Conservation (phyloP, 306 rosid species). For the Crataegus laevigata region DNA sequence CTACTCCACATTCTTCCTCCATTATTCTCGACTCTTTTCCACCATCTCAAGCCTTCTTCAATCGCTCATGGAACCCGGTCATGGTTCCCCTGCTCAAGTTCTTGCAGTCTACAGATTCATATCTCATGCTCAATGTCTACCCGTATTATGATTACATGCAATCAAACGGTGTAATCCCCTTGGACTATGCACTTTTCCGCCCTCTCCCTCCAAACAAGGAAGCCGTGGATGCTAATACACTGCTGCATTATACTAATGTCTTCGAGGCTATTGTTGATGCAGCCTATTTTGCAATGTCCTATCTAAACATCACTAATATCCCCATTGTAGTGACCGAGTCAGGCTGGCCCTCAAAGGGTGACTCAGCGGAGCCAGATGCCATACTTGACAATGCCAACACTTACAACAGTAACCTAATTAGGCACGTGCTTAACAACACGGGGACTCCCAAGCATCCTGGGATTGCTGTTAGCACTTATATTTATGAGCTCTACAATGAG, state of each 20-base stretch:
- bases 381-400: constrained; percentile 77
- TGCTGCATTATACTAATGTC: constrained; percentile 87
- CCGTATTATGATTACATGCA: constrained; percentile 87
- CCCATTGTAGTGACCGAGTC: constrained; percentile 80
- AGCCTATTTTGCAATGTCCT: constrained; percentile 83
- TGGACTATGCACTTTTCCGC: constrained; percentile 90
- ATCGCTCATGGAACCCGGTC: constrained; percentile 85
- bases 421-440: constrained; percentile 76
- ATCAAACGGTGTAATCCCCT: constrained; percentile 75
- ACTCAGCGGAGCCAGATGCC: constrained; percentile 67
- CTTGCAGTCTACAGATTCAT: constrained; percentile 74
- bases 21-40: constrained; percentile 88
- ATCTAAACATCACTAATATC: constrained; percentile 67
- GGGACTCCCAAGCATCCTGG: constrained; percentile 96
- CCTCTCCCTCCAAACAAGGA: constrained; percentile 92
- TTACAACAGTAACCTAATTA: constrained; percentile 86
- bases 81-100: constrained; percentile 74
- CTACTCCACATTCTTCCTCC: constrained; percentile 78
- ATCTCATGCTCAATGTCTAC: constrained; percentile 84
- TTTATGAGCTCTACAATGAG: constrained; percentile 91
- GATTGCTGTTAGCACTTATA: constrained; percentile 75
- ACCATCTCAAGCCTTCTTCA: constrained; percentile 95
- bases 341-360: constrained; percentile 96
- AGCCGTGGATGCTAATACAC: constrained; percentile 88
- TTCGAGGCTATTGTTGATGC: constrained; percentile 93